These are phyloP conservation scores for Hypomontagnella submonticulosa DNA, from an alignment of 495 filamentous ascomycete genomes.

Conservation along the genomic window DNA sequence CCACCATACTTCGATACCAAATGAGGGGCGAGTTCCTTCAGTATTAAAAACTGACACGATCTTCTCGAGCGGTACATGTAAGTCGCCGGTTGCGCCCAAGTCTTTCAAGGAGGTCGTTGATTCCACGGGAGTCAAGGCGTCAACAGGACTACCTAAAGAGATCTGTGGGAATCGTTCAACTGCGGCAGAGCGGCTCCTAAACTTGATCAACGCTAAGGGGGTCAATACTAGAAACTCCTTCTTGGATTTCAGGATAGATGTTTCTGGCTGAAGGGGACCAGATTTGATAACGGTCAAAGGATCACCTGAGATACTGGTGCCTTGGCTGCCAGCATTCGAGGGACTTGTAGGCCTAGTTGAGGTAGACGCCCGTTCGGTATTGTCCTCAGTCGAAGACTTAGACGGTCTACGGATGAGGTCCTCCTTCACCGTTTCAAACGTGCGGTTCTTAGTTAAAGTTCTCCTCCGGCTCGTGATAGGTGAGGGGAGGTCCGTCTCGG, in stretches of 20 bases:
- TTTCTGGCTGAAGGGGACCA: constrained; percentile 82
- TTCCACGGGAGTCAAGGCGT: constrained; percentile 21
- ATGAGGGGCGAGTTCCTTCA: constrained; percentile 82
- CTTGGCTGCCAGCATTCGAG: constrained; percentile 39
- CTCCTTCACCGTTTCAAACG: constrained; percentile 37
- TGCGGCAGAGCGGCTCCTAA: constrained; percentile 77
- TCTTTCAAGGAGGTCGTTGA: constrained; percentile 44
- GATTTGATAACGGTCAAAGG: constrained; percentile 36
- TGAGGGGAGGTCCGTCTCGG: constrained; percentile 31
- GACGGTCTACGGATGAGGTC: constrained; percentile 42
- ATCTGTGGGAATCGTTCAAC: constrained; percentile 53
- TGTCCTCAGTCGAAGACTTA: constrained; percentile 43
- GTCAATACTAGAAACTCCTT: constrained; percentile 93
- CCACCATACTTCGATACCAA: constrained; percentile 88
- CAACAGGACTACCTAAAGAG: constrained; percentile 17
- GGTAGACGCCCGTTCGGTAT: constrained; percentile 37
- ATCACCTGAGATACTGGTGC: constrained; percentile 39
- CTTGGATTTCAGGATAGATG: constrained; percentile 83
- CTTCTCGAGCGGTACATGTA: constrained; percentile 71
- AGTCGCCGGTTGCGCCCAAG: constrained; percentile 19
- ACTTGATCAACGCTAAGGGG: constrained; percentile 81
- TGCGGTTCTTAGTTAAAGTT: constrained; percentile 36
- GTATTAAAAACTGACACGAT: constrained; percentile 81
- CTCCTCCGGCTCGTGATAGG: constrained; percentile 21
- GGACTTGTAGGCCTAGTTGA: constrained; percentile 47